phyloP scores from a whole-genome alignment of 129 eudicot species.

The Arctium lappa region DNA sequence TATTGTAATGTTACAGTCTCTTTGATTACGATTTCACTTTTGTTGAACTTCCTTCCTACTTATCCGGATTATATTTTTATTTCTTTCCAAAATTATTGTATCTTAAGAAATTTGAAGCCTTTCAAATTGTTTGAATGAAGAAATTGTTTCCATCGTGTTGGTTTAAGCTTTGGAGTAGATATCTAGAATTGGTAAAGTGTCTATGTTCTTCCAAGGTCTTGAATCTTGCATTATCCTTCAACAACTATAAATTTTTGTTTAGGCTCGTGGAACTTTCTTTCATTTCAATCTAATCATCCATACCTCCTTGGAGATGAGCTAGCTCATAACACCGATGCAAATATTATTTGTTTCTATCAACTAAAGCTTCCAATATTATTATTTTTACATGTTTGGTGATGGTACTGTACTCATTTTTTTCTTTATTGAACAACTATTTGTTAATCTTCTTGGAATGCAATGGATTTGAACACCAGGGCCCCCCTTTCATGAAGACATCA shows the following conservation, averaged over 20 bases:
- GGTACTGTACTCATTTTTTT: not conserved
- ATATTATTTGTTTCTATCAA: no score
- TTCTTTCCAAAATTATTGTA: not conserved
- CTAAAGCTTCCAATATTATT: no score
- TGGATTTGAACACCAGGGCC: not conserved
- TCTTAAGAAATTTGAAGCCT: not conserved
- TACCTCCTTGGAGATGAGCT: not conserved
- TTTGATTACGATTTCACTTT: not conserved
- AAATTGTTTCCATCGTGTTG: not conserved
- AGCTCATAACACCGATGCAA: not conserved
- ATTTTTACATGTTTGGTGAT: not conserved
- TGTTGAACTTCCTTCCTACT: not conserved
- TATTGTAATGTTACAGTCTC: slow-evolving; percentile 22
- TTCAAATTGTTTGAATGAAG: not conserved
- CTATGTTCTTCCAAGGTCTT: not conserved
- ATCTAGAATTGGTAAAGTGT: not conserved
- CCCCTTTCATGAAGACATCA: not conserved
- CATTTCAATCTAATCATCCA: not conserved
- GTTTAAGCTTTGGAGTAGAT: not conserved
- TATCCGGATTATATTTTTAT: not conserved
- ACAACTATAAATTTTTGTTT: not conserved
- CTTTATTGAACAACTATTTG: not conserved
- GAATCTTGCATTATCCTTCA: not conserved
- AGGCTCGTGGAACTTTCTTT: not conserved
- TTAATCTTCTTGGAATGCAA: not conserved